Conservation (phyloP, 257 asterid species). For the Fraxinus excelsior region DNA sequence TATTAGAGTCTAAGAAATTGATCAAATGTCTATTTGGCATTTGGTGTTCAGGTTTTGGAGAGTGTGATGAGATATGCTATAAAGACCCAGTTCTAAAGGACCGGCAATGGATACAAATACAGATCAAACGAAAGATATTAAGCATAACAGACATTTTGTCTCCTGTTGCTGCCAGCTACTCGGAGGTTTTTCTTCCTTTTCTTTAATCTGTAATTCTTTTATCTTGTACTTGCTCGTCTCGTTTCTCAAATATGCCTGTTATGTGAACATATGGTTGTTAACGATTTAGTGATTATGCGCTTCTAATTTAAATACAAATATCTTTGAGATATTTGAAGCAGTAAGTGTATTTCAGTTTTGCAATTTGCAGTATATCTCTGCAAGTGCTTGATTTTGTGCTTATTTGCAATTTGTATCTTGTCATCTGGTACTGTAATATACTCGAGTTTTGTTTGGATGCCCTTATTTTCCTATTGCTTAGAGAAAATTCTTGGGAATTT, state of each 20-base stretch:
- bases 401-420: not conserved
- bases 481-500: not conserved
- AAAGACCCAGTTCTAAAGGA: slow-evolving; percentile 93
- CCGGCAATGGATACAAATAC: slow-evolving; percentile 83
- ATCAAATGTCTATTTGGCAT: slow-evolving; percentile 5
- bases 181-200: slow-evolving; percentile 44
- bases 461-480: not conserved
- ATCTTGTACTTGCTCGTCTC: not conserved
- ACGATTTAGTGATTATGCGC: not conserved
- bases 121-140: too few relatives aligned
- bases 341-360: not conserved
- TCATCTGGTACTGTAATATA: not conserved
- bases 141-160: too few relatives aligned
- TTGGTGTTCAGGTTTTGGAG: slow-evolving; percentile 60
- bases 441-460: not conserved
- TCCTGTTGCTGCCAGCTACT: slow-evolving; percentile 83
- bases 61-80: slow-evolving; percentile 87
- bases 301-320: not conserved
- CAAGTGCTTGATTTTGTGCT: not conserved
- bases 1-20: not conserved
- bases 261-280: not conserved
- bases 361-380: not conserved
- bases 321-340: not conserved
- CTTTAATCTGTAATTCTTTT: not conserved
- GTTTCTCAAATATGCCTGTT: not conserved